Percentiles rank a stretch among this genome's conserved stretches.
Conservation (phyloP, 164 flowering plant genomes). For the Litsea cubeba region DNA sequence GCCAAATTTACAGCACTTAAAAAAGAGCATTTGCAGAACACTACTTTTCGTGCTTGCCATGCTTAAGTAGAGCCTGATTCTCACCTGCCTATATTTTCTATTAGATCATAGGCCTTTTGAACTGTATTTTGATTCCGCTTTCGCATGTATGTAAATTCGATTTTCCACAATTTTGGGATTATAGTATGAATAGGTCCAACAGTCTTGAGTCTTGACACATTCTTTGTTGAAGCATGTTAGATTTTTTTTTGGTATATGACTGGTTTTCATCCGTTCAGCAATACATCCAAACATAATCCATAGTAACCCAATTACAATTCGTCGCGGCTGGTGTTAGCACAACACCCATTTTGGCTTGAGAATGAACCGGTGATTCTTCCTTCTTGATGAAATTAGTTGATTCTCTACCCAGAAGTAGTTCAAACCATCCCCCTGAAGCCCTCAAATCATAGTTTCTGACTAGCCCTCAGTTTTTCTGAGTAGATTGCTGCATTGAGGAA, state of each 20-base stretch:
- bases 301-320: not conserved
- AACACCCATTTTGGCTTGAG: too few relatives aligned
- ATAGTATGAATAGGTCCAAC: not conserved
- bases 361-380: too few relatives aligned
- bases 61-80: not conserved
- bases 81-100: not conserved
- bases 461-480: too few relatives aligned
- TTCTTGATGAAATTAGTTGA: too few relatives aligned
- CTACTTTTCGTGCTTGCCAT: not conserved
- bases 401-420: too few relatives aligned
- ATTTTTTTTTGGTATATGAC: not conserved
- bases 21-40: constrained; percentile 26
- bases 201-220: not conserved
- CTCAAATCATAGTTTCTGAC: too few relatives aligned
- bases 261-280: too few relatives aligned
- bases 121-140: not conserved
- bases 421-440: too few relatives aligned
- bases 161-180: not conserved
- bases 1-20: constrained; percentile 63
- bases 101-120: not conserved
- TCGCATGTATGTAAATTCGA: not conserved
- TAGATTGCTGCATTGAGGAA: too few relatives aligned
- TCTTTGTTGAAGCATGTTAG: not conserved
- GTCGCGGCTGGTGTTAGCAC: too few relatives aligned
- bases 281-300: not conserved